Evolutionary conservation across 2,329 filamentous ascomycete genomes (phyloP), one percentile per base, ranked within the genome.

Genomic region (Sphaerulina musiva): DNA sequence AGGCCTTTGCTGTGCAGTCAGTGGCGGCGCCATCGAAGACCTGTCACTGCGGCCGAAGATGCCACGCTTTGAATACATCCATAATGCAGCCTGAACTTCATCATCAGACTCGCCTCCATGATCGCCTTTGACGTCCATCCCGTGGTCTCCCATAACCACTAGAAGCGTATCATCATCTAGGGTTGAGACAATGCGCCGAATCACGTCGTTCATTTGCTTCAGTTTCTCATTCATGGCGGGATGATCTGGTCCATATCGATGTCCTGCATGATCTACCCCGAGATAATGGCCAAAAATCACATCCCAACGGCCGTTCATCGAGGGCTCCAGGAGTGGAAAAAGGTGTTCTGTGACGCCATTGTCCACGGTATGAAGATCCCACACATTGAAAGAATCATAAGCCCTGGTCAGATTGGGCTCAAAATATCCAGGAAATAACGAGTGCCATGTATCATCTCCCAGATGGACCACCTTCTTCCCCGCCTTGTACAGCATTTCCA

Each of bases 81-180:
- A 98, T 45, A 98, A 72, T 2, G 93, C 90, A 53, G 93, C 90
- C 70, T 98, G 84, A 6, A 98, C 82, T 70, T 98, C 93, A 60
- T 97, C 90, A 62, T 96, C 89, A 32, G 92, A 96, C 74, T 98
- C 93, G 51, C 93, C 93, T n/a, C 93, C 93, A 67, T 98, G 93
- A 62, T 98, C 93, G 14, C 93, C 93, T 74, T 98, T 97, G 57
- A 81, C 77, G 70, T 98, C 93, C 93, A 98, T 98, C 9, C 93
- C 93, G 68, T 98, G 93, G 69, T 98, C 93, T n/a, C 93, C 93
- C 89, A 98, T 95, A 11, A 98, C 87, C 17, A 98, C 83, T 36
- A 98, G 76, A 20, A 98, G 76, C 0, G 93, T 98, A 52, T 89
- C 76, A 50, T 96, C 86, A 63, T 95, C 92, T 14, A 98, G 75